A percentile compares a stretch with the other conserved stretches of the same genome.
phyloP scores from a whole-genome alignment of 306 rosid species.

The Fragaria nilgerrensis region DNA sequence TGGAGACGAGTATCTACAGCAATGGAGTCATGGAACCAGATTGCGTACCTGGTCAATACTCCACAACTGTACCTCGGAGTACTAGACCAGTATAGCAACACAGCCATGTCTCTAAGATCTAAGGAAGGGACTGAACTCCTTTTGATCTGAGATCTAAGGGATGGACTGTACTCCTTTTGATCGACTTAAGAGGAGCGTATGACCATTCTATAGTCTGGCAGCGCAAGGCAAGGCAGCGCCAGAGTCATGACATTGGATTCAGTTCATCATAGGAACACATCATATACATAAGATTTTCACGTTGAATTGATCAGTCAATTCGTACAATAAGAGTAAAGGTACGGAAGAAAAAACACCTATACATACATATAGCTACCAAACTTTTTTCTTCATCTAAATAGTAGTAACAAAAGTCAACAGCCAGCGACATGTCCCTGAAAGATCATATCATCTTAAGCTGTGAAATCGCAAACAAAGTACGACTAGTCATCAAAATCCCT shows the following conservation, averaged over 20 bases:
- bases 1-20: not conserved
- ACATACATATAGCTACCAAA: not conserved
- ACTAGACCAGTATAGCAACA: not conserved
- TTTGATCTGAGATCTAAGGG: not conserved
- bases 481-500: slow-evolving; percentile 10
- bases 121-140: not conserved
- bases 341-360: not conserved
- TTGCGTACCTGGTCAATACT: not conserved
- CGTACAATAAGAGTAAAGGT: not conserved
- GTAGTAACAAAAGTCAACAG: slow-evolving; percentile 1
- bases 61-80: not conserved
- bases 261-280: not conserved
- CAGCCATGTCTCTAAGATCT: not conserved
- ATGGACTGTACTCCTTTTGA: not conserved
- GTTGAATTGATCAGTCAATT: not conserved
- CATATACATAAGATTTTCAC: not conserved
- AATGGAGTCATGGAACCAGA: not conserved
- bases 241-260: not conserved
- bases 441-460: slow-evolving; percentile 6
- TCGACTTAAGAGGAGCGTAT: not conserved
- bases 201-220: not conserved
- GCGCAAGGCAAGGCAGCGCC: not conserved
- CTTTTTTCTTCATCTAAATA: slow-evolving; percentile 4
- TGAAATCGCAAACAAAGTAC: not conserved
- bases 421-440: not conserved